phyloP scores from a whole-genome alignment of 2,329 filamentous ascomycete genomes.

The Aspergillus costaricaensis region DNA sequence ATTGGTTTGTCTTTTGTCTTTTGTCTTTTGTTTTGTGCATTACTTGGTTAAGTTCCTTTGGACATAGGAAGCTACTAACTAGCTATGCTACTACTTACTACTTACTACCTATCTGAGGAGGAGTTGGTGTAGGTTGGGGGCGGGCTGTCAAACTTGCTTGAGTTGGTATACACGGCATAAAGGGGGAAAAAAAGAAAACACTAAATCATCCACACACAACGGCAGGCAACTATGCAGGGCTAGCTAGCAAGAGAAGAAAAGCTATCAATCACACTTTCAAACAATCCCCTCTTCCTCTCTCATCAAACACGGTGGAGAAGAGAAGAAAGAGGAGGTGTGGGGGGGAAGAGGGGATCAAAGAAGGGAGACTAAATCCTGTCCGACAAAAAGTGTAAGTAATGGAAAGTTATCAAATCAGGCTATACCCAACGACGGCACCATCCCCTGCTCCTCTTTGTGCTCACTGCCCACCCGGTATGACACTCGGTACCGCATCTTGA shows the following conservation, averaged over 20 bases:
- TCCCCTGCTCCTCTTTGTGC: slow-evolving; percentile 75
- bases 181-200: not conserved
- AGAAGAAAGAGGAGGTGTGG: no score
- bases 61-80: no score
- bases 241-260: not conserved
- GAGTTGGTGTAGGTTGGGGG: not conserved
- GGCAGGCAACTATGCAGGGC: not conserved
- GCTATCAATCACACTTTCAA: no score
- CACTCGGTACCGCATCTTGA: slow-evolving; percentile 88
- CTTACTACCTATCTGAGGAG: not conserved
- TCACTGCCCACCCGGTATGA: slow-evolving; percentile 70
- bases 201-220: not conserved
- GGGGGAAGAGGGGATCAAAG: not conserved
- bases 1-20: no score
- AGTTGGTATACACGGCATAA: not conserved
- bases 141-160: not conserved
- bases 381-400: not conserved
- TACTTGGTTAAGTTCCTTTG: not conserved
- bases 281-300: no score
- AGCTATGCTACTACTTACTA: not conserved
- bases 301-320: no score
- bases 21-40: no score
- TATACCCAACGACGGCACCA: slow-evolving; percentile 77
- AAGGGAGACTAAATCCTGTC: not conserved
- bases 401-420: slow-evolving; percentile 47